Base-by-base conservation (phyloP, 2,329 filamentous ascomycete species). In the Calycina herbarum region DNA sequence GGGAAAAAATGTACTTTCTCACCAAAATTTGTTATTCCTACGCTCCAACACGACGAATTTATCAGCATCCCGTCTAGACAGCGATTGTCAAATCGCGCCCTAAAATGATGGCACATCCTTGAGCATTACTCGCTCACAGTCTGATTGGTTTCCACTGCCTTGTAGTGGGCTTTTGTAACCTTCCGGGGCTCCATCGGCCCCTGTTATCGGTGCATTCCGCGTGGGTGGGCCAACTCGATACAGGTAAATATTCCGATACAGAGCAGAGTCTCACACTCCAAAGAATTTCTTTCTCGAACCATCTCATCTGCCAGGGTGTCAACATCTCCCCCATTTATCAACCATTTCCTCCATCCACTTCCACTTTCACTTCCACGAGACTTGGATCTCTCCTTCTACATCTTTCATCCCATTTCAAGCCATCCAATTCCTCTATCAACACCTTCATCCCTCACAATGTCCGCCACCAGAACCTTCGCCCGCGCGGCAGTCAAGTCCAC, bases 381-480 rank as follows among this genome's bases (percentile, higher is more conserved):
- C 45, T 24, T 20, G 20, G 11, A 51, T 51, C 45, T 51, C 45
- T 51, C 24, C 20, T 24, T 13, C 20, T 27, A 54, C 8, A 54
- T 54, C 10, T 54, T 11, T 27, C 48, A 54, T 13, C 48, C 20
- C 20, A 24, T 27, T 27, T 40, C 11, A 40, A 3, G 27, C n/a
- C 20, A 3, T 13, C 24, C 48, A 27, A 54, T 24, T 48, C 20
- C 11, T 5, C 48, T 11, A 54, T 27, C 48, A 54, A 27, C 20
- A 54, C 48, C 24, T n/a, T 54, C 48, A 24, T 24, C 20, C 42
- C 31, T 48, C 66, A 67, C 61, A 65, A 81, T 80, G 79, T 77
- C 77, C 63, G 73, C 76, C 68, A 74, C 73, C 45, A 71, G 75
- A 66, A 74, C 74, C 56, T 76, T 81, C 64, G 74, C 77, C 63